Conservation (phyloP, 164 flowering plant genomes). For the Pachysandra terminalis region DNA sequence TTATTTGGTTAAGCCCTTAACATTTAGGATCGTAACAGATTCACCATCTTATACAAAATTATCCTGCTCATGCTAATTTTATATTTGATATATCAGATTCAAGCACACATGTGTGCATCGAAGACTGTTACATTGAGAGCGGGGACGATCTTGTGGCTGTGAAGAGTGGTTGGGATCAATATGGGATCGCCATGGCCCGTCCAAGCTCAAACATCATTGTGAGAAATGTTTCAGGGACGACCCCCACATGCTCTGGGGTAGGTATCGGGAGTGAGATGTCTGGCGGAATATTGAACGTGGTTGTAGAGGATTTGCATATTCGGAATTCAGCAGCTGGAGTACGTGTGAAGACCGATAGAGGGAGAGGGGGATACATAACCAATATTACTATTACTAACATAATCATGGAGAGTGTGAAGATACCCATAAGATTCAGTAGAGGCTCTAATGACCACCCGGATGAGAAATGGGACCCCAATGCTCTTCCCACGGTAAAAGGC, state of each 20-base stretch:
- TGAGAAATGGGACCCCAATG: constrained; percentile 78
- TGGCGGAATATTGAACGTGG: constrained; percentile 79
- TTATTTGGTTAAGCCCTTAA: no score
- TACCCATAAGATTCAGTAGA: constrained; percentile 86
- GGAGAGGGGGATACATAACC: constrained; percentile 86
- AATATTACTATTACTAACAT: constrained; percentile 69
- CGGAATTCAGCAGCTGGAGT: constrained; percentile 91
- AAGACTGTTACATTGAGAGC: constrained; percentile 97
- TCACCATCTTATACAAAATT: no score
- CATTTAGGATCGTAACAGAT: no score
- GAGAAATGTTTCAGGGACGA: constrained; percentile 86
- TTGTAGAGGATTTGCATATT: constrained; percentile 61
- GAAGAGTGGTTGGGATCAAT: constrained; percentile 99
- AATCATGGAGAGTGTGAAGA: constrained; percentile 72
- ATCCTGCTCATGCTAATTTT: not conserved
- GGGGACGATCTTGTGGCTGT: constrained; percentile 98
- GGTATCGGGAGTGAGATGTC: constrained; percentile 99
- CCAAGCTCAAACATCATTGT: constrained; percentile 83
- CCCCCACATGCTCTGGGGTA: constrained; percentile 96
- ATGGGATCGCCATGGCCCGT: constrained; percentile 76
- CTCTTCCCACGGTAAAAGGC: constrained; percentile 71
- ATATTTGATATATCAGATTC: constrained; percentile 53
- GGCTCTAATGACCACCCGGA: constrained; percentile 97
- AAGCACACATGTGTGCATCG: constrained; percentile 78
- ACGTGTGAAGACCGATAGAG: constrained; percentile 80